Conservation (phyloP, 495 filamentous ascomycete species). For the Neurospora sp. region DNA sequence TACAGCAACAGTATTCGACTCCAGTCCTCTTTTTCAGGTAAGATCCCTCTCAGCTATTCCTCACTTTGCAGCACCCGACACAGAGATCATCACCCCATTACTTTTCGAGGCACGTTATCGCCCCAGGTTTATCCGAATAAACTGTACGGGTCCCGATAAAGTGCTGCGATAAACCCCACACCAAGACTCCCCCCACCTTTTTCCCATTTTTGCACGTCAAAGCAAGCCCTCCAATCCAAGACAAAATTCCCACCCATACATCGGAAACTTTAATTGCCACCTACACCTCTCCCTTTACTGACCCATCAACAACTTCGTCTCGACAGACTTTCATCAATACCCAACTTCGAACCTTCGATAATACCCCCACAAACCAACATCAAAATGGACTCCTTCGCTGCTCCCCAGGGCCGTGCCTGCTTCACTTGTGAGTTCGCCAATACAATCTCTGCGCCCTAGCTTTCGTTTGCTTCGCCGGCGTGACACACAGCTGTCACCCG, state of each 20-base stretch:
- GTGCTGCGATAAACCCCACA: conserved; percentile 12
- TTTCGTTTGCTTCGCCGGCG: conserved; percentile 15
- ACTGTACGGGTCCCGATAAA: neutral
- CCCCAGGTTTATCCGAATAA: neutral
- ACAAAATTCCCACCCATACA: conserved; percentile 8
- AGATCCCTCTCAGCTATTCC: neutral
- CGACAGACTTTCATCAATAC: neutral
- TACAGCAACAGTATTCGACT: neutral
- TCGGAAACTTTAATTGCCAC: conserved; percentile 12
- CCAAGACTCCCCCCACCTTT: conserved; percentile 14
- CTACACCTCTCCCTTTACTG: conserved; percentile 8
- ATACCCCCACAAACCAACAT: conserved; percentile 3
- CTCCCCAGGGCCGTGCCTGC: conserved; percentile 28
- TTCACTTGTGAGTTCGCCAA: conserved; percentile 38
- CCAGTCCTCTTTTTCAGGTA: neutral
- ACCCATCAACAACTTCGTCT: conserved; percentile 8
- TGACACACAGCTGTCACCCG: conserved; percentile 8
- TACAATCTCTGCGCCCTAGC: conserved; percentile 10
- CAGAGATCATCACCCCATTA: neutral
- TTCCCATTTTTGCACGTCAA: conserved; percentile 11
- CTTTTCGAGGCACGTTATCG: neutral
- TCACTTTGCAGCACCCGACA: neutral
- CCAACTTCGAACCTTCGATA: conserved; percentile 1
- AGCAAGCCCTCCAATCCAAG: conserved; percentile 15
- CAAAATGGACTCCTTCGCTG: conserved; percentile 30